Evolutionary conservation across 805 yeast genomes (phyloP).

Genomic region (Candida vartiovaarae): DNA sequence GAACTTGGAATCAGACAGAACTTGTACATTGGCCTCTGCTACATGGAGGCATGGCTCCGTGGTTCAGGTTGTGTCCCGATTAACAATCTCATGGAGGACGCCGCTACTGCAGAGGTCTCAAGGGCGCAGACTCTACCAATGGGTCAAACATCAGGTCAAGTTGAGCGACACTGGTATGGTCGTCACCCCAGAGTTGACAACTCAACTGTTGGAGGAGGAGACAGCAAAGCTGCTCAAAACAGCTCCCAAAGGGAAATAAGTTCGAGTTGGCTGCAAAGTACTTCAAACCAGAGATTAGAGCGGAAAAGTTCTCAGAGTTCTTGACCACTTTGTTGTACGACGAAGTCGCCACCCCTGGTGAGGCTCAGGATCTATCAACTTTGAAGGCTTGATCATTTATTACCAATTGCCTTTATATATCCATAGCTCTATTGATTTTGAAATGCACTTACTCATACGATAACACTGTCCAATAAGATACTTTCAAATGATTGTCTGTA

Average conservation of each 20-base stretch:
- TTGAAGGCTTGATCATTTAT: slow-evolving; percentile 8
- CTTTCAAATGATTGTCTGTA: too few relatives aligned
- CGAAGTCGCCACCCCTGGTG: slow-evolving; percentile 35
- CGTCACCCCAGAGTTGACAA: slow-evolving; percentile 54
- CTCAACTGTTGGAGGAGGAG: slow-evolving; percentile 53
- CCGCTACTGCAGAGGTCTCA: slow-evolving; percentile 84
- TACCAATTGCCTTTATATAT: background rate
- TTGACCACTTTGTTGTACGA: slow-evolving; percentile 71
- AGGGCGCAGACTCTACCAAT: slow-evolving; percentile 76
- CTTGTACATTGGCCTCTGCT: slow-evolving; percentile 67
- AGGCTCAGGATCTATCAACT: slow-evolving; percentile 21
- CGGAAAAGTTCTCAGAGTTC: slow-evolving; percentile 66
- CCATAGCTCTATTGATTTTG: too few relatives aligned
- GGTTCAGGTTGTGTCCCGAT: slow-evolving; percentile 84
- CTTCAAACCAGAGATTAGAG: slow-evolving; percentile 65
- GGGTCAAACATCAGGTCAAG: slow-evolving; percentile 67
- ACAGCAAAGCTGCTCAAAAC: slow-evolving; percentile 46
- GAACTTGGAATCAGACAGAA: slow-evolving; percentile 65
- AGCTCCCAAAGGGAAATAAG: slow-evolving; percentile 43
- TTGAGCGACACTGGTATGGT: slow-evolving; percentile 50
- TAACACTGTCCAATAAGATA: too few relatives aligned
- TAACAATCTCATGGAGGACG: slow-evolving; percentile 83
- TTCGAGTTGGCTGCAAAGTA: slow-evolving; percentile 62
- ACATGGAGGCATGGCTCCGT: slow-evolving; percentile 83
- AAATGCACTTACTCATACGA: too few relatives aligned